These are phyloP conservation scores for Atkinsonella texensis DNA, from an alignment of 2,329 filamentous ascomycete species.

Conservation along the genomic window DNA sequence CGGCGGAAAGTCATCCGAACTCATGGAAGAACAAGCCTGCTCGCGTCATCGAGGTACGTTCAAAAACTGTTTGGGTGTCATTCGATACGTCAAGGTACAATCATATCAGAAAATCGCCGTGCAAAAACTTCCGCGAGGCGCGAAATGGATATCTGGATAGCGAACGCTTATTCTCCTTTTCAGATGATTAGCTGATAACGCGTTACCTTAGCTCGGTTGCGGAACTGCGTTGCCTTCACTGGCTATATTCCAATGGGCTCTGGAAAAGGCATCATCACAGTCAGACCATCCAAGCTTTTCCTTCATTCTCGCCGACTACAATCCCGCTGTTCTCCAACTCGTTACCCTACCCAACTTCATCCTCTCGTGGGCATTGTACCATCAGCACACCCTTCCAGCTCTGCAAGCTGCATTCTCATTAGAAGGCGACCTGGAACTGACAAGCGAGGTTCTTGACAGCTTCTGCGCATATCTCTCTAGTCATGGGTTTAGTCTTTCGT, in stretches of 20 bases:
- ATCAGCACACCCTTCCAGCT: constrained; percentile 20
- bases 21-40: constrained; percentile 22
- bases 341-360: constrained; percentile 72
- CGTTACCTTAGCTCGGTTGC: constrained; percentile 52
- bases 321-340: constrained; percentile 62
- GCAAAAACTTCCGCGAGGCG: not conserved
- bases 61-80: not conserved
- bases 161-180: not conserved
- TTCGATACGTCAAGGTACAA: not conserved
- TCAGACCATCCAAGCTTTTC: constrained; percentile 32
- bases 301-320: constrained; percentile 68
- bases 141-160: not conserved
- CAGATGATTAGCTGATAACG: constrained; percentile 9
- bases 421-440: constrained; percentile 53
- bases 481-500: constrained; percentile 43
- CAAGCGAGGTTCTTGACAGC: constrained; percentile 39
- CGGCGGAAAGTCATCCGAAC: constrained; percentile 26
- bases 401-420: constrained; percentile 34
- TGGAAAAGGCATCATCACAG: constrained; percentile 17
- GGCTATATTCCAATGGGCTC: constrained; percentile 54
- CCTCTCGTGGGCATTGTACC: constrained; percentile 51
- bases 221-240: constrained; percentile 65
- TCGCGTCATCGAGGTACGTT: constrained; percentile 42
- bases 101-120: not conserved
- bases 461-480: constrained; percentile 44